Percentiles rank a stretch among this genome's conserved stretches.
Conservation (phyloP, 805 yeast species). For the Tetrapisispora namnaoensis region DNA sequence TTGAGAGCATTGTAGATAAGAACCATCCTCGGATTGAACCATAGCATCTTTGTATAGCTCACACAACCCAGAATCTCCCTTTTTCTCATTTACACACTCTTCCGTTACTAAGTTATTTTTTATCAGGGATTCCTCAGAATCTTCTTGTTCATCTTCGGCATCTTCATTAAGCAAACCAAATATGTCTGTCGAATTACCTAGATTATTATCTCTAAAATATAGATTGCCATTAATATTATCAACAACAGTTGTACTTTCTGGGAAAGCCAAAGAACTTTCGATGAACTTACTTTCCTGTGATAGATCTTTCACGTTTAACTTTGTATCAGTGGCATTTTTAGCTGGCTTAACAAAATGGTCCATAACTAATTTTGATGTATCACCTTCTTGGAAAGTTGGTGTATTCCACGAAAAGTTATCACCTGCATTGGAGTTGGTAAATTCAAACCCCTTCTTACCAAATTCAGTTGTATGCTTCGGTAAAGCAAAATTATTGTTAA, state of each 20-base stretch:
- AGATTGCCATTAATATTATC: conserved; percentile 1
- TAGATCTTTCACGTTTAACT: neutral
- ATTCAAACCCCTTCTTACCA: neutral
- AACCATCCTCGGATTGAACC: neutral
- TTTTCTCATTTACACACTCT: neutral
- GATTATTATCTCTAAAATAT: conserved; percentile 8
- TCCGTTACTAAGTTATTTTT: conserved; percentile 1
- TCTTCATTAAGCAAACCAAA: neutral
- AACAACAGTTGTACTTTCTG: conserved; percentile 6
- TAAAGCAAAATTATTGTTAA: neutral
- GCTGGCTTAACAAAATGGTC: neutral
- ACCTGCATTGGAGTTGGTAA: neutral
- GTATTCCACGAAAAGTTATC: neutral
- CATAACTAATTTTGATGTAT: neutral
- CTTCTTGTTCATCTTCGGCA: neutral
- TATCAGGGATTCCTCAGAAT: neutral
- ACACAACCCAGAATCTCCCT: neutral
- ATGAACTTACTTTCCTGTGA: conserved; percentile 9
- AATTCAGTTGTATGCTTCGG: neutral
- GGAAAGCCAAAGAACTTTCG: conserved; percentile 19
- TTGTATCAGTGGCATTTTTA: neutral
- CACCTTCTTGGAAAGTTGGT: neutral
- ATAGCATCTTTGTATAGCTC: neutral
- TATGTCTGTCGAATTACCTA: neutral
- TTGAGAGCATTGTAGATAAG: conserved; percentile 54